Percentiles rank a stretch among this genome's conserved stretches.
Evolutionary conservation across 495 filamentous ascomycete genomes (phyloP).

Genomic region (Neurospora cerealis): DNA sequence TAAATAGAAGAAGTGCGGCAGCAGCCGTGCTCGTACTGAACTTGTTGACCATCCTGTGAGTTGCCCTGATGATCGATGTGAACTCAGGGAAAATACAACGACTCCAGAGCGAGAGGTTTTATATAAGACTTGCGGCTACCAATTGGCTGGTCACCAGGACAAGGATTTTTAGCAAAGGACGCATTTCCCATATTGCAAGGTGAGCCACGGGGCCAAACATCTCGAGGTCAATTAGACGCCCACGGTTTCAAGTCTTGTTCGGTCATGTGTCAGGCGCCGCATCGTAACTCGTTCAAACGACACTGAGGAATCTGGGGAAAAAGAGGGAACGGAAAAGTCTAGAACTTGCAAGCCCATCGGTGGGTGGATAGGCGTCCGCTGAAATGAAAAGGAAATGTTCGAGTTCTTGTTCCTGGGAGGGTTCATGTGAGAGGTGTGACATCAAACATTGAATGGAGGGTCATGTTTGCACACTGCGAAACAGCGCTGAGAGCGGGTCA

Average conservation of each 20-base stretch:
- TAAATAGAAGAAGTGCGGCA: conserved; percentile 25
- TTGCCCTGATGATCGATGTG: background rate
- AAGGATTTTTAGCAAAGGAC: background rate
- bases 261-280: background rate
- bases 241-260: background rate
- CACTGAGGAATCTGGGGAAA: background rate
- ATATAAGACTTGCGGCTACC: background rate
- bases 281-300: background rate
- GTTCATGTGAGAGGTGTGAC: background rate
- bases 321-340: background rate
- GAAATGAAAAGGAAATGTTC: background rate
- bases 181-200: background rate
- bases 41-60: background rate
- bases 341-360: background rate
- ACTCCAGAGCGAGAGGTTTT: background rate
- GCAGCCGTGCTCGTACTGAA: conserved; percentile 2
- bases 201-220: background rate
- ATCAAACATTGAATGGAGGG: background rate
- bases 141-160: background rate
- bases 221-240: background rate
- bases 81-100: background rate
- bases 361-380: background rate
- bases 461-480: background rate
- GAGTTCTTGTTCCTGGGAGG: background rate
- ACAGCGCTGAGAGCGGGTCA: background rate